These are phyloP conservation scores for Puccinia coronata DNA, from an alignment of 1,284 basidiomycete genomes.

Conservation along the genomic window DNA sequence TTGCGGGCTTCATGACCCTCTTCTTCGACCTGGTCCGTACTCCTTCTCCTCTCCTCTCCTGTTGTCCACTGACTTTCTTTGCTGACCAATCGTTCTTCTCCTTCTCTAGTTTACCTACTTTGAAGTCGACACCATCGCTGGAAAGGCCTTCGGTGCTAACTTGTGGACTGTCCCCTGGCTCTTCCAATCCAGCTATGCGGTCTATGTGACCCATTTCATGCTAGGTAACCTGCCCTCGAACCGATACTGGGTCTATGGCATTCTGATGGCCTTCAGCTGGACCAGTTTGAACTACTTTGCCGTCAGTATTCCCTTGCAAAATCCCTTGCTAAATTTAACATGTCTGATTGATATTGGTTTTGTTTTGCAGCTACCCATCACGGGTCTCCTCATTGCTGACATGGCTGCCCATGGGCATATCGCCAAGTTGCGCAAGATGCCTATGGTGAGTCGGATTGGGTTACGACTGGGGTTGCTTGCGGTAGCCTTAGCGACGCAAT, in stretches of 20 bases:
- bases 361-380: conserved; percentile 34
- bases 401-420: conserved; percentile 58
- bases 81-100: not conserved
- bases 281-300: conserved; percentile 57
- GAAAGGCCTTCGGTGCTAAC: conserved; percentile 57
- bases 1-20: conserved; percentile 56
- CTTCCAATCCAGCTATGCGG: conserved; percentile 57
- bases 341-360: conserved; percentile 6
- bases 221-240: conserved; percentile 58
- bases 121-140: conserved; percentile 56
- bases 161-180: conserved; percentile 58
- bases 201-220: conserved; percentile 58
- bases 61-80: conserved; percentile 28
- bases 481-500: conserved; percentile 55
- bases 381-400: conserved; percentile 53
- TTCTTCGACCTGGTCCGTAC: conserved; percentile 57
- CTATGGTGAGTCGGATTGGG: conserved; percentile 52
- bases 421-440: conserved; percentile 55
- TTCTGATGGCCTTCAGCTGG: conserved; percentile 57
- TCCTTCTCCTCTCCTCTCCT: not conserved
- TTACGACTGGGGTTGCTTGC: conserved; percentile 55
- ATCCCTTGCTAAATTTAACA: too few relatives aligned
- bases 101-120: conserved; percentile 57
- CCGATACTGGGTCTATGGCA: conserved; percentile 58
- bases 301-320: conserved; percentile 19